Base-by-base conservation (phyloP, 2,329 filamentous ascomycete species). In the Venturia nashicola region DNA sequence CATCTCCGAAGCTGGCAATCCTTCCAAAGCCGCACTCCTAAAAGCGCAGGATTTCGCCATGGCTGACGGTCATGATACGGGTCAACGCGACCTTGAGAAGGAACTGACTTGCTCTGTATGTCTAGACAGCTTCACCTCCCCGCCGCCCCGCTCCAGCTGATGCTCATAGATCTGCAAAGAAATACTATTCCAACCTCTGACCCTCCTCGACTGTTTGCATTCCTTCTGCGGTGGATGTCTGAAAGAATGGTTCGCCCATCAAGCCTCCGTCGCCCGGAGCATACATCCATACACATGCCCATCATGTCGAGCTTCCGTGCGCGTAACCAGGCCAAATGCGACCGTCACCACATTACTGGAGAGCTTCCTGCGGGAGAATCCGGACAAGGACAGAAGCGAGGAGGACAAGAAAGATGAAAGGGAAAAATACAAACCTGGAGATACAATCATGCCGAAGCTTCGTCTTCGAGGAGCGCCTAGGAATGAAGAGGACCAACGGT, bases 181-280 rank as follows among this genome's bases (percentile, higher is more conserved):
- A 75, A 84, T 96, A 68, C 86, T 96, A 67, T 95, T 91, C 77
- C 90, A 95, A 74, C 91, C 92, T 42, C 82, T 96, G 67, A 96
- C 91, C 36, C 85, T 96, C 61, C 89, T 96, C 74, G 90, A 96
- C 79, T 96, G 91, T 73, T 84, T 96, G 55, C 91, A 96, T 77
- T 97, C 93, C 57, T 99, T 95, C 76, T 99, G 94, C 79, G 94
- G 92, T 67, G 89, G 90, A 46, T 99, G 94, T 73, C 76, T 97
- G 65, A 96, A 96, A 75, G 91, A 96, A 78, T 99, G 94, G 94
- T 99, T 97, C 73, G 79, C 81, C 67, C 94, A 86, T 75, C 91
- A 96, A 74, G 86, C 86, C 44, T 79, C 81, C 39, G 79, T 80
- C 16, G 82, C 82, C 54, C 82, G 82, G 48, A 77, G 75, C 65